Conservation (phyloP, 2,329 filamentous ascomycete genomes). For the Aureobasidium sp. region DNA sequence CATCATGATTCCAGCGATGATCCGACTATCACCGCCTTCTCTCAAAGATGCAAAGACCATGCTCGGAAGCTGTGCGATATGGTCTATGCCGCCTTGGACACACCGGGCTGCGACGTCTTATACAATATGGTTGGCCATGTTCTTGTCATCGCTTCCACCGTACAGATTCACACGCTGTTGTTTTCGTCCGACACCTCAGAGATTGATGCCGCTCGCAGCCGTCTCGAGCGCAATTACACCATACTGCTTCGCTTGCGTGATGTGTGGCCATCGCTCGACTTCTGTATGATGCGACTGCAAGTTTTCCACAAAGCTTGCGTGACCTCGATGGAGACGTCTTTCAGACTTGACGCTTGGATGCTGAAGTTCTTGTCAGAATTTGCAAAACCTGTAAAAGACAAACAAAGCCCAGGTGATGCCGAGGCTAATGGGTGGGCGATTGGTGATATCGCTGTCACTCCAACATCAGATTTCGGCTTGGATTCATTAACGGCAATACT, state of each 20-base stretch:
- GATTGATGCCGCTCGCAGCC: background rate
- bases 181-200: background rate
- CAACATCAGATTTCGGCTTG: background rate
- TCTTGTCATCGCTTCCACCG: background rate
- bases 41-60: background rate
- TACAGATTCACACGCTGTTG: background rate
- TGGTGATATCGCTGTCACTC: background rate
- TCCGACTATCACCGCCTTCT: background rate
- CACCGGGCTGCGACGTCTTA: background rate
- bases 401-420: background rate
- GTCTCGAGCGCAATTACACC: background rate
- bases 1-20: background rate
- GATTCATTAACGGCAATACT: background rate
- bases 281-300: background rate
- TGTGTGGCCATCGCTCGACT: background rate
- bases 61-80: background rate
- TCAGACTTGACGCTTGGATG: background rate
- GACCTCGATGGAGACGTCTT: background rate
- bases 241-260: background rate
- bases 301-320: background rate
- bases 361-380: background rate
- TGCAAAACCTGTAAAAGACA: background rate
- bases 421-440: background rate
- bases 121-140: background rate
- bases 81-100: background rate